Base-by-base conservation (phyloP, 2,329 filamentous ascomycete genomes). In the Cordyceps cateniannulata region DNA sequence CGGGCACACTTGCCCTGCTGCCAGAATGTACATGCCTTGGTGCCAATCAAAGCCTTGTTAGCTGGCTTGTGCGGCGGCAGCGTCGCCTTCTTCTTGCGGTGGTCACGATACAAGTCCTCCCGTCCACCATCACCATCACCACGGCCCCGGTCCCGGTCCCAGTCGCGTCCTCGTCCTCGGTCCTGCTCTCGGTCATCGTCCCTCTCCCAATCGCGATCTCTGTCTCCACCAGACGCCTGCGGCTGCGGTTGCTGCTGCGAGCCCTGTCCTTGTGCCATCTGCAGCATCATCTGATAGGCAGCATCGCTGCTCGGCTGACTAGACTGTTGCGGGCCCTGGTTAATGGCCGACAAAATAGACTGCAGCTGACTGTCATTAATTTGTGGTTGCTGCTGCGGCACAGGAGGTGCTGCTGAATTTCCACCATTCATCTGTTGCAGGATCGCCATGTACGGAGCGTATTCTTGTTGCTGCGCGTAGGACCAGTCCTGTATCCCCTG, bases 1-100 rank as follows among this genome's bases (percentile, higher is more conserved):
- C 90, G 87, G 7, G 83, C 84, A 73, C 88, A 91, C 69, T 86
- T 86, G 16, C 88, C 88, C 69, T 88, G 83, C 62, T 83, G 80
- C 78, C 80, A 91, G 71, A 90, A 91, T 22, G 81, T 81, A 71
- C 88, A 91, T 5, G 86, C 80, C 68, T 88, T 85, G 48, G 86
- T 88, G 60, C 85, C 84, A 53, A 85, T 84, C 16, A 85, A 76
- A 16, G 81, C 79, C 62, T 79, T 81, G 67, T 88, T 84, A 63
- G 72, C 75, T 20, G 76, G 74, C 61, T 77, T 74, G 62, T 79
- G 76, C 9, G 71, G 73, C 29, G 73, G 72, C 38, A 76, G 70
- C 16, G 73, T 76, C 35, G 69, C 71, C 68, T 74, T 75, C 64
- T 75, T 78, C 62, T 75, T 77, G 59, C 73, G 71, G 54, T 68